Evolutionary conservation across 805 yeast genomes (phyloP).

Genomic region (Candida lessepsii): DNA sequence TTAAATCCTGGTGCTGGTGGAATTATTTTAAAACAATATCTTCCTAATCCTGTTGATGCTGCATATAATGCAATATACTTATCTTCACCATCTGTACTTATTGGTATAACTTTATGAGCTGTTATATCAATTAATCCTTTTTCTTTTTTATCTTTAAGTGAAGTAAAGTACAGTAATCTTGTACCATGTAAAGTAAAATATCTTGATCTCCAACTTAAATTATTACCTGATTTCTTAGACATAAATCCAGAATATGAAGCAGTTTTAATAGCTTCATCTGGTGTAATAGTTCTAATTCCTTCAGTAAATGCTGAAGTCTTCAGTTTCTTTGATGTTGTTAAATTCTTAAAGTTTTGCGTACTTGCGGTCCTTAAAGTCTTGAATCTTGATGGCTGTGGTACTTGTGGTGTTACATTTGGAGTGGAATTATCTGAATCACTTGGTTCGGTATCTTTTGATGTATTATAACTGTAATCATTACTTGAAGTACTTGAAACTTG

Average conservation of each 20-base stretch:
- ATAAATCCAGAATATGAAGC: constrained; percentile 92
- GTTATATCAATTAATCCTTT: constrained; percentile 94
- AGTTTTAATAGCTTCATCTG: constrained; percentile 71
- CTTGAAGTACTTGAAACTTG: neutral
- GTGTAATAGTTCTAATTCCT: constrained; percentile 76
- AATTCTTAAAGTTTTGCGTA: constrained; percentile 47
- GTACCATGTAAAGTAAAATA: constrained; percentile 89
- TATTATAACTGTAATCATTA: constrained; percentile 5
- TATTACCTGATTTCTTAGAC: constrained; percentile 81
- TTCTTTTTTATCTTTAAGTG: constrained; percentile 76
- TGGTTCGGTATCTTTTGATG: constrained; percentile 23
- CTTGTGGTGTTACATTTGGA: constrained; percentile 12
- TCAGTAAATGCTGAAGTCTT: constrained; percentile 82
- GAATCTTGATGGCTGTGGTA: constrained; percentile 31
- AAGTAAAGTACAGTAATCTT: constrained; percentile 80
- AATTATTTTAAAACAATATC: constrained; percentile 84
- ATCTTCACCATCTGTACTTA: constrained; percentile 52
- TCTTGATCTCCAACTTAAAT: constrained; percentile 86
- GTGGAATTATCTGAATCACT: constrained; percentile 32
- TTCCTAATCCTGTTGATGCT: constrained; percentile 91
- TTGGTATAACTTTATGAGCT: constrained; percentile 84
- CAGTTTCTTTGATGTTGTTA: constrained; percentile 53
- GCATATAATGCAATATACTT: constrained; percentile 84
- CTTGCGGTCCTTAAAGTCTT: constrained; percentile 56
- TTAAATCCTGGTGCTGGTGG: constrained; percentile 98